Percentiles rank a stretch among this genome's conserved stretches.
These are phyloP conservation scores for Litchi chinensis DNA, from an alignment of 345 rosid genomes.

Conservation along the genomic window DNA sequence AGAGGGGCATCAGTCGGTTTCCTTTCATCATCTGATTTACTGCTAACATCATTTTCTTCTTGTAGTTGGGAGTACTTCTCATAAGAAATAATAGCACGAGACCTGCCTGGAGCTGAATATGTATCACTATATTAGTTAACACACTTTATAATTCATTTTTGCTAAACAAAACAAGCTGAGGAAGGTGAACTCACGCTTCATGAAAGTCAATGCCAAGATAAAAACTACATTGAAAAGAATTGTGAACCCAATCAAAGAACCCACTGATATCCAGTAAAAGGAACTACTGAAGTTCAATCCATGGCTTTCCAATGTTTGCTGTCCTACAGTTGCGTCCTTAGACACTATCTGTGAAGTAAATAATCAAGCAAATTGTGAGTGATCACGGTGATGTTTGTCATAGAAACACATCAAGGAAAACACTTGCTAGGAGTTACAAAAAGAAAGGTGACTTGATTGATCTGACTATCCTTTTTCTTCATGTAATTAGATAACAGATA, in stretches of 20 bases:
- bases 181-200: slow-evolving; percentile 36
- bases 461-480: background rate
- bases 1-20: background rate
- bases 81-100: slow-evolving; percentile 40
- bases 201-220: slow-evolving; percentile 38
- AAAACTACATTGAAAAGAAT: slow-evolving; percentile 44
- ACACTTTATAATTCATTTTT: background rate
- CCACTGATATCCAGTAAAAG: slow-evolving; percentile 39
- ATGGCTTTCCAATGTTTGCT: slow-evolving; percentile 39
- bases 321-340: slow-evolving; percentile 27
- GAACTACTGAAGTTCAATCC: slow-evolving; percentile 38
- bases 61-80: slow-evolving; percentile 25
- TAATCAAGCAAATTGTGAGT: background rate
- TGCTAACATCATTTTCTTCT: slow-evolving; percentile 6
- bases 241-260: slow-evolving; percentile 42
- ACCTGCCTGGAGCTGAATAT: slow-evolving; percentile 45
- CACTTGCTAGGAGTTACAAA: background rate
- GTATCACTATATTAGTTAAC: background rate
- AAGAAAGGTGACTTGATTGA: background rate
- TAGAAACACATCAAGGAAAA: background rate
- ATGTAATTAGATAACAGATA: background rate
- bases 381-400: background rate
- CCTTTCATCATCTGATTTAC: background rate
- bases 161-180: background rate
- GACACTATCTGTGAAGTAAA: slow-evolving; percentile 16